Conservation (phyloP, 441 rosid genomes). For the Eutrema salsugineum region DNA sequence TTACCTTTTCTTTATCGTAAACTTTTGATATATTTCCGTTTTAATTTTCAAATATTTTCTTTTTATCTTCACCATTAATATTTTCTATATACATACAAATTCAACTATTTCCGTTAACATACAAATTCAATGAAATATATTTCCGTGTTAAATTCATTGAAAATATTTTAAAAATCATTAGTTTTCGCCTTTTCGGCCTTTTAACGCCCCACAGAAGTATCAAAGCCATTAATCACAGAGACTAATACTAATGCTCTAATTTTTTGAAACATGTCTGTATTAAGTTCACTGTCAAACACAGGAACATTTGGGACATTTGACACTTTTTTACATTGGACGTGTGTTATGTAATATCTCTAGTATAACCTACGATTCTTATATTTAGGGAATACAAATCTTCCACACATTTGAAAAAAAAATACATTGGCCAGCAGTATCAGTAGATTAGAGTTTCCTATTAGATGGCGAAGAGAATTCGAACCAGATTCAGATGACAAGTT, state of each 20-base stretch:
- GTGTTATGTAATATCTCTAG: not conserved
- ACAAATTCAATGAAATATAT: too few relatives aligned
- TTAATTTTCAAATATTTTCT: not conserved
- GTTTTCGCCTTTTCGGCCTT: not conserved
- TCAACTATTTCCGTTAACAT: too few relatives aligned
- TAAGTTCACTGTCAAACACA: not conserved
- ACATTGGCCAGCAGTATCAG: not conserved
- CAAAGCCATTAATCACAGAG: too few relatives aligned
- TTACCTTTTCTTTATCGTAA: not conserved
- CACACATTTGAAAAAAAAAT: not conserved
- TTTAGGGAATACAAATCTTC: not conserved
- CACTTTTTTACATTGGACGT: not conserved
- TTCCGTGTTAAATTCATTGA: not conserved
- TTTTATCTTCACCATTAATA: not conserved
- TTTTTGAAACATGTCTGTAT: not conserved
- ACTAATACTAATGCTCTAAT: too few relatives aligned
- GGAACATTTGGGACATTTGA: too few relatives aligned
- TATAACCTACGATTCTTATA: not conserved
- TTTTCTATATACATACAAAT: not conserved
- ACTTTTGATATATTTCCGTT: not conserved
- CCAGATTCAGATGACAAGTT: not conserved
- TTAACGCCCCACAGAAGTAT: too few relatives aligned
- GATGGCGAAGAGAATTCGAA: not conserved
- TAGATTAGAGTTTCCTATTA: not conserved
- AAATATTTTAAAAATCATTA: not conserved